A percentile compares a stretch with the other conserved stretches of the same genome.
These are phyloP conservation scores for Radiomyces spectabilis DNA, from an alignment of 192 early-diverging fungal genomes.

Conservation along the genomic window DNA sequence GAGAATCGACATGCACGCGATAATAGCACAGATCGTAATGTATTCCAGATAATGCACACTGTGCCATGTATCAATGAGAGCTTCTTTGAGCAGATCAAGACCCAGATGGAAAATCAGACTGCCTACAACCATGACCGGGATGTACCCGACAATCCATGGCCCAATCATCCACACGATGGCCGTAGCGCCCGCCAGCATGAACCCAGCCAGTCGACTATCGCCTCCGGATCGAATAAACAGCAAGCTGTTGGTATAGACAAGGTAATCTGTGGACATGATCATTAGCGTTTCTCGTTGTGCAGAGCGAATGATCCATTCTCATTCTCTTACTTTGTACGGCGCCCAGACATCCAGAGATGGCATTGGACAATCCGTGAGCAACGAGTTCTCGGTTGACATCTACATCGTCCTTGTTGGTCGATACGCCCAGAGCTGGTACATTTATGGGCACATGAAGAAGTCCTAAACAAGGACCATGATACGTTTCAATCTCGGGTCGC, in stretches of 20 bases:
- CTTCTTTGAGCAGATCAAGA: conserved; percentile 88
- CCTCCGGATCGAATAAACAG: conserved; percentile 93
- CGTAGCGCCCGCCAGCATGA: conserved; percentile 74
- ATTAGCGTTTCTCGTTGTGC: no score
- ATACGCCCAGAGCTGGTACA: conserved; percentile 88
- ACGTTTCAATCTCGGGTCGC: no score
- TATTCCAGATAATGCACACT: conserved; percentile 87
- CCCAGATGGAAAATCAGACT: conserved; percentile 95
- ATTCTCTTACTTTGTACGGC: conserved; percentile 60
- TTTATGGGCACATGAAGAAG: conserved; percentile 98
- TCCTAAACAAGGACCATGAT: conserved; percentile 24
- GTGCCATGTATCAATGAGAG: conserved; percentile 78
- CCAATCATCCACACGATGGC: conserved; percentile 74
- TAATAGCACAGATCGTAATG: conserved; percentile 77
- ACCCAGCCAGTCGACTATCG: conserved; percentile 73
- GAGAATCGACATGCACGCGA: conserved; percentile 77
- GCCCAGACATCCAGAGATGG: conserved; percentile 71
- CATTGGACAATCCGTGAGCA: conserved; percentile 88
- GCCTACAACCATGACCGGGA: conserved; percentile 92
- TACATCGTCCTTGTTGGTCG: conserved; percentile 79
- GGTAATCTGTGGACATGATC: conserved; percentile 55
- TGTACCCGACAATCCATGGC: conserved; percentile 80
- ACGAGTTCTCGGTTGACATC: conserved; percentile 89
- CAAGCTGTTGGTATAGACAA: conserved; percentile 88
- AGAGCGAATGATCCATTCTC: no score